These are phyloP conservation scores for Climacium dendroides DNA, from an alignment of 225 moss, liverwort and hornwort species.

Conservation along the genomic window DNA sequence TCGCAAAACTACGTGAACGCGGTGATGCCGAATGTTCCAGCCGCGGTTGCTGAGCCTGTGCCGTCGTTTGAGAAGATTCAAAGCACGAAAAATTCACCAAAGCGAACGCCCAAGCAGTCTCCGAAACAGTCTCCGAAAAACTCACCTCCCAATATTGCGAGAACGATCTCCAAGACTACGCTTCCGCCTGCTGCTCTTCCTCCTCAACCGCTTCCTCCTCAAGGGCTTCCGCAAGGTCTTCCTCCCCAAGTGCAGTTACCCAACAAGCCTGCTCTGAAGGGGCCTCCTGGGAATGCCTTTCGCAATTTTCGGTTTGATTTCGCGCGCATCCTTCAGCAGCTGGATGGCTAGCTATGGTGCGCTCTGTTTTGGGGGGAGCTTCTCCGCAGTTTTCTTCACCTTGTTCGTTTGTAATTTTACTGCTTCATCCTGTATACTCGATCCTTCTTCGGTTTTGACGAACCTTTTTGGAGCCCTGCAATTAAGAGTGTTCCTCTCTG, in stretches of 20 bases:
- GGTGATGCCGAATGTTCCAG: conserved; percentile 25
- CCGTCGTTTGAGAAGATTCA: conserved; percentile 9
- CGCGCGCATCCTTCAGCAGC: conserved; percentile 41
- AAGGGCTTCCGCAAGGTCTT: background rate
- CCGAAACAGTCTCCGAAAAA: background rate
- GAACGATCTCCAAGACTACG: background rate
- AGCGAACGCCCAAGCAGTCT: background rate
- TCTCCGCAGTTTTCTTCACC: background rate
- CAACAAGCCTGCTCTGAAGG: background rate
- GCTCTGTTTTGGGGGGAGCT: background rate
- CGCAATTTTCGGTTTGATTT: conserved; percentile 46
- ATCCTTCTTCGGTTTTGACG: background rate
- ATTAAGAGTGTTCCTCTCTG: background rate
- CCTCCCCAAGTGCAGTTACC: background rate
- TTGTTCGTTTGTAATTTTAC: background rate
- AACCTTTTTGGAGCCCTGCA: background rate
- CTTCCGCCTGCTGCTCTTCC: background rate
- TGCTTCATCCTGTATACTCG: background rate
- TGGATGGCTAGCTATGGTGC: conserved; percentile 18
- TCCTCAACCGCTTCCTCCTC: background rate
- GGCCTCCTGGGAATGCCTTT: conserved; percentile 41
- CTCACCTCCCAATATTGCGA: background rate
- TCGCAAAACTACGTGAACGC: conserved; percentile 18
- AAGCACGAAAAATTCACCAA: background rate
- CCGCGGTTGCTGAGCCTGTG: conserved; percentile 5